These are phyloP conservation scores for Candida insectorum DNA, from an alignment of 805 yeast species.

Conservation along the genomic window DNA sequence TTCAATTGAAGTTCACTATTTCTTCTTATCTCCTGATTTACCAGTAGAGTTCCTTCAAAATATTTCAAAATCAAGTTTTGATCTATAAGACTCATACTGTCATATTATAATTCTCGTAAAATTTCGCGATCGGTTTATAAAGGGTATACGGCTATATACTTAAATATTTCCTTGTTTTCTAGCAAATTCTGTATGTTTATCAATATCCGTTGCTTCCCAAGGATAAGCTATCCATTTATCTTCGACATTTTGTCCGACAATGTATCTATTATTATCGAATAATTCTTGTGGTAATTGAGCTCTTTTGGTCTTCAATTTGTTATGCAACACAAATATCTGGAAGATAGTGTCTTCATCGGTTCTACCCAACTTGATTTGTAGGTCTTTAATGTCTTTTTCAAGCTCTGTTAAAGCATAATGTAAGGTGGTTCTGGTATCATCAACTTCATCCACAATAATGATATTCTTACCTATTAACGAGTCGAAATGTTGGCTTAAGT, in stretches of 20 bases:
- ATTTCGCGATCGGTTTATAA: too few relatives aligned
- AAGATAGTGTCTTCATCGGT: slow-evolving; percentile 59
- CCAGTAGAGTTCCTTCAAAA: slow-evolving; percentile 3
- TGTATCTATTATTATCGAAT: slow-evolving; percentile 62
- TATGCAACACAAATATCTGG: slow-evolving; percentile 78
- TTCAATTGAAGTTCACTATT: slow-evolving; percentile 1
- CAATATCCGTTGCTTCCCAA: slow-evolving; percentile 85
- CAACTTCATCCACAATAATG: slow-evolving; percentile 85
- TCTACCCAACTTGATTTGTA: slow-evolving; percentile 59
- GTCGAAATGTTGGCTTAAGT: slow-evolving; percentile 64
- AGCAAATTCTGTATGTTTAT: slow-evolving; percentile 66
- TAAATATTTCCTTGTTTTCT: slow-evolving; percentile 56
- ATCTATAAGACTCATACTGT: too few relatives aligned
- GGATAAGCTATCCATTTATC: slow-evolving; percentile 89
- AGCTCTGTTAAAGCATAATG: slow-evolving; percentile 81
- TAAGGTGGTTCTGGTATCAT: slow-evolving; percentile 86
- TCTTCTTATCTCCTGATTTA: not conserved
- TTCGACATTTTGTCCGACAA: slow-evolving; percentile 70
- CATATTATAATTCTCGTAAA: too few relatives aligned
- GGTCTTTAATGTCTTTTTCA: slow-evolving; percentile 56
- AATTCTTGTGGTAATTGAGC: slow-evolving; percentile 66
- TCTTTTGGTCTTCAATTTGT: slow-evolving; percentile 76
- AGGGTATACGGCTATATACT: too few relatives aligned
- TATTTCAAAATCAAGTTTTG: slow-evolving; percentile 2
- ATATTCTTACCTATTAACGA: slow-evolving; percentile 78